Conservation (phyloP, 192 early-diverging fungal genomes). For the Allomyces javanicus region DNA sequence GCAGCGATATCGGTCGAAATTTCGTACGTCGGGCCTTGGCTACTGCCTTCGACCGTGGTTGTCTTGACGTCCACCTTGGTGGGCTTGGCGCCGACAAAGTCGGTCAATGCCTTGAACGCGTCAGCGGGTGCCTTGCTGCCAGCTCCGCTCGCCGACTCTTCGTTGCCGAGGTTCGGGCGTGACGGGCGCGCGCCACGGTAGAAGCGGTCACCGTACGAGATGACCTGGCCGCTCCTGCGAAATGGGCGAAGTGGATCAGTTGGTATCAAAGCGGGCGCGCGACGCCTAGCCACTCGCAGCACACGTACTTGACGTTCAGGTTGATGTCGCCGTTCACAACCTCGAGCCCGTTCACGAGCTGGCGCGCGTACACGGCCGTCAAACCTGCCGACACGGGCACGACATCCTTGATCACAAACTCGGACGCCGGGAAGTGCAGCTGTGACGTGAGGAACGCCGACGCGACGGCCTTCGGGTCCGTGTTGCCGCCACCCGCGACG, state of each 20-base stretch:
- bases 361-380: constrained; percentile 71
- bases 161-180: neutral
- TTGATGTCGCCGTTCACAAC: constrained; percentile 71
- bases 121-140: too few species aligned
- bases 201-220: constrained; percentile 14
- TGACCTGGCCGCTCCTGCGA: constrained; percentile 9
- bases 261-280: constrained; percentile 36
- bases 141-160: neutral
- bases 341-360: constrained; percentile 42
- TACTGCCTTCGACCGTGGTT: neutral
- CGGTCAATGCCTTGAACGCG: neutral
- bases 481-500: neutral
- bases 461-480: neutral
- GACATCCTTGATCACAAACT: neutral
- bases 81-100: neutral
- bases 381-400: constrained; percentile 23
- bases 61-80: neutral
- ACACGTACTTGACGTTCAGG: constrained; percentile 39
- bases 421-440: neutral
- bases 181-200: neutral
- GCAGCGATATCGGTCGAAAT: neutral
- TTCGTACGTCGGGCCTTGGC: neutral
- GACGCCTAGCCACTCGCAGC: constrained; percentile 47
- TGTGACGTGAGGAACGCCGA: neutral
- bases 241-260: too few species aligned